Conservation (phyloP, 2,329 filamentous ascomycete species). For the Botrytis aclada region DNA sequence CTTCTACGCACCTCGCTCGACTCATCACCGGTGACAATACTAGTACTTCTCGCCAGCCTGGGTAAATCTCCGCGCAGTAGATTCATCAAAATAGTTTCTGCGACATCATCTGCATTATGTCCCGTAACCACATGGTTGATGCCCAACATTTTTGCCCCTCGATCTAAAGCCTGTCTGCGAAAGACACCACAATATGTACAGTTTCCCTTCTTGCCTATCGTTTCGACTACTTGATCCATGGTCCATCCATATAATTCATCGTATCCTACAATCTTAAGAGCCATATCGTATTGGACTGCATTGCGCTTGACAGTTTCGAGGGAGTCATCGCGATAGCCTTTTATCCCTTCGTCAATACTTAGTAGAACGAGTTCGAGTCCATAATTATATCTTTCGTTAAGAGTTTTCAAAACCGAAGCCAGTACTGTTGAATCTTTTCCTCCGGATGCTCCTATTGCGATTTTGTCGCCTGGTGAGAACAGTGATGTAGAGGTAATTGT, state of each 20-base stretch:
- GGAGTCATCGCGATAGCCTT: slow-evolving; percentile 92
- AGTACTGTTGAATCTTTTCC: slow-evolving; percentile 97
- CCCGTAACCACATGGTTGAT: slow-evolving; percentile 95
- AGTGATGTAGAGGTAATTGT: slow-evolving; percentile 81
- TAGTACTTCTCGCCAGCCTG: slow-evolving; percentile 81
- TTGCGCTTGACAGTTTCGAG: slow-evolving; percentile 96
- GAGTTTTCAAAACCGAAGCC: slow-evolving; percentile 87
- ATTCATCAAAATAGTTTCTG: slow-evolving; percentile 98
- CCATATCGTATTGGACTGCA: slow-evolving; percentile 85
- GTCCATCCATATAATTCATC: slow-evolving; percentile 96
- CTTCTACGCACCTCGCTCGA: slow-evolving; percentile 89
- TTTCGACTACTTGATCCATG: slow-evolving; percentile 97
- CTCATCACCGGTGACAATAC: slow-evolving; percentile 75
- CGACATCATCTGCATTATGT: slow-evolving; percentile 96
- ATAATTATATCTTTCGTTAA: slow-evolving; percentile 88
- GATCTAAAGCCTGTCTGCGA: slow-evolving; percentile 85
- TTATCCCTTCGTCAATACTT: slow-evolving; percentile 96
- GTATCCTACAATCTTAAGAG: slow-evolving; percentile 88
- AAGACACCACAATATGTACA: slow-evolving; percentile 99
- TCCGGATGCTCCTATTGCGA: slow-evolving; percentile 94
- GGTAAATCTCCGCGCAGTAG: slow-evolving; percentile 86
- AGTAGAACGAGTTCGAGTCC: slow-evolving; percentile 81
- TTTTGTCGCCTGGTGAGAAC: slow-evolving; percentile 76
- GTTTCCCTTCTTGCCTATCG: slow-evolving; percentile 96
- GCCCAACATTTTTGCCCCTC: slow-evolving; percentile 80